phyloP scores from a whole-genome alignment of 352 stramenopile genomes.

The Blastocystis sp. region DNA sequence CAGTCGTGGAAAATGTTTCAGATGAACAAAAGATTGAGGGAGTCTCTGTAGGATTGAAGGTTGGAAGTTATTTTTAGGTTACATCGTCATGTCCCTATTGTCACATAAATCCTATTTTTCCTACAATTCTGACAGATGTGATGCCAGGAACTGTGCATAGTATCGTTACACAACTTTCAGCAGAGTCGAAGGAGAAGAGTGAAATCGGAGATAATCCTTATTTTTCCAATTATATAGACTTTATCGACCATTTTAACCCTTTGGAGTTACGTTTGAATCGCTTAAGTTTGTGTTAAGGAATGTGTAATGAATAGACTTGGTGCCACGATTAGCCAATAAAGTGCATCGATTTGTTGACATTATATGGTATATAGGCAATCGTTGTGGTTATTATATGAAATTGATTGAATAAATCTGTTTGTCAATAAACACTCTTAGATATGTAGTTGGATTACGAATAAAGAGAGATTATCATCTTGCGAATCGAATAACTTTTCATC shows the following conservation, averaged over 20 bases:
- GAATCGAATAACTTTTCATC: neutral
- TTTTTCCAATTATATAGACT: neutral
- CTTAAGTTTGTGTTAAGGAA: neutral
- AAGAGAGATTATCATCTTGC: neutral
- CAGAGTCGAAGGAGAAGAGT: neutral
- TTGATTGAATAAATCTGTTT: neutral
- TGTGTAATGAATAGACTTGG: neutral
- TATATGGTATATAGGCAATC: neutral
- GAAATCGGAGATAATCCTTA: neutral
- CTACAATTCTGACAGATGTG: neutral
- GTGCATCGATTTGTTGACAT: constrained; percentile 35
- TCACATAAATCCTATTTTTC: neutral
- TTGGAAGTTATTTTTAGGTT: neutral
- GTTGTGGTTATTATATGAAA: constrained; percentile 36
- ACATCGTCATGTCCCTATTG: constrained; percentile 42
- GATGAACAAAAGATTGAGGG: constrained; percentile 26
- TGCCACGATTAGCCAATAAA: neutral
- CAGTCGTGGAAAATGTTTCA: neutral
- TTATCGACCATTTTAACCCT: constrained; percentile 35
- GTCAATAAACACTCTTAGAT: too few relatives aligned
- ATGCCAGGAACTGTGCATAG: constrained; percentile 4
- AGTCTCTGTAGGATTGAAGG: neutral
- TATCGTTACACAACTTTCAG: neutral
- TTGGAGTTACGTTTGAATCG: constrained; percentile 32
- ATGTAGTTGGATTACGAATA: too few relatives aligned